phyloP scores from a whole-genome alignment of 371 early-diverging fungal species.

The Haplosporangium sp. region DNA sequence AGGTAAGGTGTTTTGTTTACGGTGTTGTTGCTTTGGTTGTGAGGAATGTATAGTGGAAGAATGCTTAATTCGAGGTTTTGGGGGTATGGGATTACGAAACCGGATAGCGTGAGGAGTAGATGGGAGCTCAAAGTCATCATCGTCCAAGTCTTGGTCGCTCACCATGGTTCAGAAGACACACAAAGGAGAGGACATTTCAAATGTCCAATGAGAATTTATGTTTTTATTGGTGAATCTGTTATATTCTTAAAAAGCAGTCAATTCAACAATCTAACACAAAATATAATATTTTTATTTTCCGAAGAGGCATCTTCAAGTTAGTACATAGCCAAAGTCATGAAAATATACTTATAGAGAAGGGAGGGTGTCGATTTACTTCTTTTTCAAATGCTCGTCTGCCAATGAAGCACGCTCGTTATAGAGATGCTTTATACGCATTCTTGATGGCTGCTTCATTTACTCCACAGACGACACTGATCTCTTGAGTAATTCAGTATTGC shows the following conservation, averaged over 20 bases:
- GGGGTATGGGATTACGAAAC: constrained; percentile 1
- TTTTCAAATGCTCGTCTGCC: constrained; percentile 57
- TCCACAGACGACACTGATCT: constrained; percentile 87
- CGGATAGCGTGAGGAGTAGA: constrained; percentile 28
- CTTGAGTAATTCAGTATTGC: constrained; percentile 73
- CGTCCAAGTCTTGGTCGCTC: constrained; percentile 10
- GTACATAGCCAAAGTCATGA: no score
- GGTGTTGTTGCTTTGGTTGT: not conserved
- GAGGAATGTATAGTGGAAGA: not conserved
- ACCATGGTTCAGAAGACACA: constrained; percentile 3
- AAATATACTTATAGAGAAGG: constrained; percentile 30
- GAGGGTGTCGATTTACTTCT: constrained; percentile 30
- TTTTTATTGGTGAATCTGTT: no score
- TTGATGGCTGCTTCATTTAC: constrained; percentile 93
- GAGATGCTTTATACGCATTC: constrained; percentile 81
- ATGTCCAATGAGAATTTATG: no score
- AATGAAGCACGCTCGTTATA: constrained; percentile 71
- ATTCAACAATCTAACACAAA: no score
- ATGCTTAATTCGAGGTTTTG: not conserved
- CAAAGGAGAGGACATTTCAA: not conserved
- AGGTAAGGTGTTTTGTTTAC: not conserved
- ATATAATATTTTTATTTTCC: no score
- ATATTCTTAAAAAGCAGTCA: no score
- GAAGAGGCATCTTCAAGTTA: no score
- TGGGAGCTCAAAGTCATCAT: constrained; percentile 27